Conservation (phyloP, 345 rosid species). For the Limnanthes douglasii region DNA sequence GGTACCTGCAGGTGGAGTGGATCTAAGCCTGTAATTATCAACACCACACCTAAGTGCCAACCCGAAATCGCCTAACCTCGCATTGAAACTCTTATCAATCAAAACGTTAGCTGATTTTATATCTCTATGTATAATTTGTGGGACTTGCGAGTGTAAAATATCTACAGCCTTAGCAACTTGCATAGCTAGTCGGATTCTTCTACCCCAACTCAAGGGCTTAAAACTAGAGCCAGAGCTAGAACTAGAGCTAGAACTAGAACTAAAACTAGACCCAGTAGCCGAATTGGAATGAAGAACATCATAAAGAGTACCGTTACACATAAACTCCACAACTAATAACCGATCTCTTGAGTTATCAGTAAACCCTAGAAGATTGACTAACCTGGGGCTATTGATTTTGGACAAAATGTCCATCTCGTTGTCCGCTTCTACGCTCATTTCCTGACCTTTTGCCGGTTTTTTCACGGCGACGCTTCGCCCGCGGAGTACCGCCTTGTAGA, state of each 20-base stretch:
- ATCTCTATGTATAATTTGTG: conserved; percentile 84
- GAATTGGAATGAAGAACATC: conserved; percentile 71
- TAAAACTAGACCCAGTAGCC: not conserved
- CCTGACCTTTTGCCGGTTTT: conserved; percentile 54
- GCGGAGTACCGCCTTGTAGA: conserved; percentile 78
- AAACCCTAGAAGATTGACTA: conserved; percentile 86
- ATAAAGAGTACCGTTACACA: conserved; percentile 86
- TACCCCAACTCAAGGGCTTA: conserved; percentile 56
- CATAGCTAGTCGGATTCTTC: conserved; percentile 63
- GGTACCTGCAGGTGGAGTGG: conserved; percentile 98
- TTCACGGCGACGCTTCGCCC: conserved; percentile 89
- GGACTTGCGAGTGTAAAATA: conserved; percentile 55
- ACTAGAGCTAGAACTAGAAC: conserved; percentile 7
- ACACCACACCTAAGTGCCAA: conserved; percentile 73
- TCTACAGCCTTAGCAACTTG: conserved; percentile 80
- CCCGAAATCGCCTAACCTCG: conserved; percentile 93
- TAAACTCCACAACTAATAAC: conserved; percentile 77
- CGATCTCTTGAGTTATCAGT: conserved; percentile 58
- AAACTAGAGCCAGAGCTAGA: conserved; percentile 5
- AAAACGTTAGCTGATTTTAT: conserved; percentile 96
- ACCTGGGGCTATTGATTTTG: conserved; percentile 68
- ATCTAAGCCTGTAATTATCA: conserved; percentile 57
- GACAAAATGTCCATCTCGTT: conserved; percentile 96
- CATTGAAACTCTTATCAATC: conserved; percentile 78
- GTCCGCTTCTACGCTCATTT: conserved; percentile 53